Conservation (phyloP, 305 asterid species). For the Fraxinus velutina region DNA sequence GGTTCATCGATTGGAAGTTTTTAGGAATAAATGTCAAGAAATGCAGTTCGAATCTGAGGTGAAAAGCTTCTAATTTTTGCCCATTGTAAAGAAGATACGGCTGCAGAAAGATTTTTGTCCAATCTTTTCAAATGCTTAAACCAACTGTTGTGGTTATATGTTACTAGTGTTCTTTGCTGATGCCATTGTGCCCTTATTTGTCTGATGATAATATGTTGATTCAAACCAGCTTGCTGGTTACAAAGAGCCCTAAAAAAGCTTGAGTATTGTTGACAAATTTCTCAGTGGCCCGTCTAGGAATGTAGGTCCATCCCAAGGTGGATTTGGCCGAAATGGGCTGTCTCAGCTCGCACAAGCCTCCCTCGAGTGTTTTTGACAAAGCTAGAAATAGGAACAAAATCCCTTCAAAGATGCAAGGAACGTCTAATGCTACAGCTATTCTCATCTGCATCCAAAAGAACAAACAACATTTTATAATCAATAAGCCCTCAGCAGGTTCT, state of each 20-base stretch:
- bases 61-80: not conserved
- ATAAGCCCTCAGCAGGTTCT: slow-evolving; percentile 74
- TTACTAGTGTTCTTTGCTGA: not conserved
- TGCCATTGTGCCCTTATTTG: not conserved
- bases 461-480: slow-evolving; percentile 5
- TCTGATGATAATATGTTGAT: not conserved
- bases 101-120: not conserved
- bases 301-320: not conserved
- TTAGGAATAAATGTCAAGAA: not conserved
- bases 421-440: not conserved
- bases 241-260: not conserved
- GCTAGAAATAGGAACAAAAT: not conserved
- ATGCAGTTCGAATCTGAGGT: not conserved
- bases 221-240: not conserved
- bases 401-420: not conserved
- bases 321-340: not conserved
- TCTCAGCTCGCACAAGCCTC: not conserved
- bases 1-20: not conserved
- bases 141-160: not conserved
- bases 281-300: not conserved
- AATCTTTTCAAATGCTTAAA: not conserved
- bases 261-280: not conserved
- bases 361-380: slow-evolving; percentile 1
- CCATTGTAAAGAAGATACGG: not conserved
- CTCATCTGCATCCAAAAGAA: slow-evolving; percentile 9